Evolutionary conservation across 2,329 filamentous ascomycete species (phyloP), one percentile per base, ranked within the genome.

Genomic region (Trichoderma sp.): DNA sequence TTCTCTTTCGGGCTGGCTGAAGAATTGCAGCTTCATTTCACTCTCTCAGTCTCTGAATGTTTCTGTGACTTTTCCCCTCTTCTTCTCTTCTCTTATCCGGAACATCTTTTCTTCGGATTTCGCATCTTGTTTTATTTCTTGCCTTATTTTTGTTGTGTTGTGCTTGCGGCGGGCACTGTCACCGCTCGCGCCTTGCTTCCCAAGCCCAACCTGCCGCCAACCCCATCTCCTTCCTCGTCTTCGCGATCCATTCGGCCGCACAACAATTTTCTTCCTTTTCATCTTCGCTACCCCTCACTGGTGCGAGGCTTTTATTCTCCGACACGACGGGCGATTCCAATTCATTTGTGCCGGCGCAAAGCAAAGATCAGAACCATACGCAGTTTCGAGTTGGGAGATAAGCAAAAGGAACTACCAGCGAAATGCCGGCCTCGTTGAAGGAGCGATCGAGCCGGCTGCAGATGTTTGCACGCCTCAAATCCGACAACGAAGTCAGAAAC

Each of bases 361-460:
- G 5, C 20, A 34, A 61, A 34, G 12, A 59, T 34, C 26, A 47
- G 53, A 30, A 30, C 53, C 30, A 17, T 11, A 43, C 30, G 8
- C 13, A 20, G 17, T 6, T 30, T 32, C n/a, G 28, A 34, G 12
- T 43, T 43, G 57, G 28, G 57, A 20, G 36, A 9, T 11, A 34
- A n/a, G 30, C 28, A 69, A 17, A 17, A 61, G 11, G 43, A 62
- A 53, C 15, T 8, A 28, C 26, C 15, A 39, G 53, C 43, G 76
- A 34, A 32, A 81, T 81, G 79, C 76, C 78, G 17, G 75, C 73
- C 58, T 77, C 75, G 50, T 67, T 80, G 28, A 81, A 79, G 72
- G 77, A 78, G 50, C 80, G 77, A 74, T 73, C 76, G 30, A 76
- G 78, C 53, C 76, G 79, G 64, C 78, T 81, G 17, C 68, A 76